Evolutionary conservation across 495 filamentous ascomycete species (phyloP).

Genomic region (Aspergillus bertholletiae): DNA sequence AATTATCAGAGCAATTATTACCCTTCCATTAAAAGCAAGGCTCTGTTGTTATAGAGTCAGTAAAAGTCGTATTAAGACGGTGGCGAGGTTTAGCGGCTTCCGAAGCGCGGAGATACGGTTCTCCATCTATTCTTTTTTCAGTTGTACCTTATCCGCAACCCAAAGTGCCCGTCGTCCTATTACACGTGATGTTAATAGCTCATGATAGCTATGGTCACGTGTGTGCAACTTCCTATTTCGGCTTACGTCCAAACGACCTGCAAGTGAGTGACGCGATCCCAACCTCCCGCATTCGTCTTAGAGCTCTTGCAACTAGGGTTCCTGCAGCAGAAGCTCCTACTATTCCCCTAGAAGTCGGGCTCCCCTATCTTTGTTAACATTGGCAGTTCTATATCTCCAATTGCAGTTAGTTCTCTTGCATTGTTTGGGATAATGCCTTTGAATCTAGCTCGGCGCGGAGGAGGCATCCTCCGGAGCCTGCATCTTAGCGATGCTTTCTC

Average conservation of each 20-base stretch:
- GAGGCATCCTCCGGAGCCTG: constrained; percentile 26
- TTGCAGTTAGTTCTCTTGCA: background rate
- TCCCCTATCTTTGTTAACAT: constrained; percentile 12
- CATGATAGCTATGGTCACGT: constrained; percentile 9
- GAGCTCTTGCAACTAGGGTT: constrained; percentile 16
- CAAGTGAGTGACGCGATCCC: constrained; percentile 21
- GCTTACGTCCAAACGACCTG: constrained; percentile 26
- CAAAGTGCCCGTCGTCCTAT: background rate
- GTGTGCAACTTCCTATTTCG: constrained; percentile 19
- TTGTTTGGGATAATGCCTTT: constrained; percentile 27
- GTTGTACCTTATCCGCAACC: constrained; percentile 1
- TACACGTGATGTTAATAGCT: constrained; percentile 15
- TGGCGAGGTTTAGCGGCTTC: background rate
- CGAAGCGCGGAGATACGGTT: background rate
- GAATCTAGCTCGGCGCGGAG: constrained; percentile 25
- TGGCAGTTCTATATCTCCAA: background rate
- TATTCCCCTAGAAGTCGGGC: constrained; percentile 7
- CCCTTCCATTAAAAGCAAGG: constrained; percentile 15
- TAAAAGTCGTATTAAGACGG: background rate
- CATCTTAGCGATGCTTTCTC: constrained; percentile 21
- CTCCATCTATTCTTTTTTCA: constrained; percentile 9
- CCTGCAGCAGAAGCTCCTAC: background rate
- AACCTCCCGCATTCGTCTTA: constrained; percentile 29
- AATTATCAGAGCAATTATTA: constrained; percentile 16
- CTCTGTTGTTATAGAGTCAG: background rate